Conservation (phyloP, 2,329 filamentous ascomycete genomes). For the Trichoderma sp. region DNA sequence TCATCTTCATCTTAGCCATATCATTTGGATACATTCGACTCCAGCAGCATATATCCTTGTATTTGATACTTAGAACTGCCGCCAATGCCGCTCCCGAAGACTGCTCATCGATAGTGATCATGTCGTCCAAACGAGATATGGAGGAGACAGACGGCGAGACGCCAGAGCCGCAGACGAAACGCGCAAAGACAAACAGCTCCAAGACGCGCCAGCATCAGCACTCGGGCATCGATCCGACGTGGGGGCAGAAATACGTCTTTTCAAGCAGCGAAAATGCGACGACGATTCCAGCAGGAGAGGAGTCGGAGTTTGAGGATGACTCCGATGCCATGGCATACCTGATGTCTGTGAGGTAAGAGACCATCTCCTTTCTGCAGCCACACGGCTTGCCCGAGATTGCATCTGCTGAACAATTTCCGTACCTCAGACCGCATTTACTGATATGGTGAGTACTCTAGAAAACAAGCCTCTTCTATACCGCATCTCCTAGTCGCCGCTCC, state of each 20-base stretch:
- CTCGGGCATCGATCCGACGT: slow-evolving; percentile 58
- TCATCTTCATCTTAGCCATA: background rate
- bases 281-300: slow-evolving; percentile 49
- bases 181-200: slow-evolving; percentile 27
- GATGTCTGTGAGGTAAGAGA: slow-evolving; percentile 66
- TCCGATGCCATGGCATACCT: slow-evolving; percentile 69
- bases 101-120: slow-evolving; percentile 21
- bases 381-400: background rate
- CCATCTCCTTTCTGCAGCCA: background rate
- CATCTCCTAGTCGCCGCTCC: slow-evolving; percentile 65
- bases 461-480: slow-evolving; percentile 72
- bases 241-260: slow-evolving; percentile 71
- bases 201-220: slow-evolving; percentile 43
- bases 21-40: background rate
- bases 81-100: background rate
- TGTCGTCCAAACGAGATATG: slow-evolving; percentile 39
- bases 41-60: background rate
- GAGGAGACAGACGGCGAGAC: slow-evolving; percentile 31
- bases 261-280: slow-evolving; percentile 56
- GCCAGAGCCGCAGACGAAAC: slow-evolving; percentile 29
- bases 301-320: slow-evolving; percentile 66
- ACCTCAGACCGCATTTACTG: slow-evolving; percentile 36
- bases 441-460: slow-evolving; percentile 59
- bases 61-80: no score
- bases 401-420: slow-evolving; percentile 15